phyloP scores from a whole-genome alignment of 2,329 filamentous ascomycete species.

The Chalaropsis thielavioides region DNA sequence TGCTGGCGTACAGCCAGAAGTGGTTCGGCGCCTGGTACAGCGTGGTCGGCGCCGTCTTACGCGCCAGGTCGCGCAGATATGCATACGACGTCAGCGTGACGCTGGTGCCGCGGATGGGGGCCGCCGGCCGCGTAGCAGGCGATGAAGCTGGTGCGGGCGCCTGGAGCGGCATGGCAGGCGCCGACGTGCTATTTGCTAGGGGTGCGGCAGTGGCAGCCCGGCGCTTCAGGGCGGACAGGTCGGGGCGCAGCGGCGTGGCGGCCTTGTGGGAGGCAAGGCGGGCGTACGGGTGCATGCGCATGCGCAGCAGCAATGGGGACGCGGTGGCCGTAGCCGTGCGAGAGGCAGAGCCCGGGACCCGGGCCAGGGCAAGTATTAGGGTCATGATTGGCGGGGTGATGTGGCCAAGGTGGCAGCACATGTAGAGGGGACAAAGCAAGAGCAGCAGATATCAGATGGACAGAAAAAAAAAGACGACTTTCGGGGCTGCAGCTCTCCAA shows the following conservation, averaged over 20 bases:
- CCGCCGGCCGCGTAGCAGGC: slow-evolving; percentile 1
- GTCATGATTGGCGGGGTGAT: slow-evolving; percentile 7
- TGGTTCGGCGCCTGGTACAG: slow-evolving; percentile 54
- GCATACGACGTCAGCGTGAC: slow-evolving; percentile 24
- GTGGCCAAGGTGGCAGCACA: neutral
- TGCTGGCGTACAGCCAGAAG: slow-evolving; percentile 45
- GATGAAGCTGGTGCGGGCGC: no score
- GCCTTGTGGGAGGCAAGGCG: slow-evolving; percentile 13
- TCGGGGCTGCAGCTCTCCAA: neutral
- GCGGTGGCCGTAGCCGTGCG: neutral
- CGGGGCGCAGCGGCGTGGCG: slow-evolving; percentile 4
- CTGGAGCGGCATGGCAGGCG: neutral
- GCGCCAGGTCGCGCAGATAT: slow-evolving; percentile 42
- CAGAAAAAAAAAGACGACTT: neutral
- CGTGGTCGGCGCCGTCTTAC: slow-evolving; percentile 39
- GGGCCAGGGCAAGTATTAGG: slow-evolving; percentile 5
- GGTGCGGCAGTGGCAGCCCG: neutral
- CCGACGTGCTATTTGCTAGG: slow-evolving; percentile 5
- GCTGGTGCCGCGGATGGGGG: slow-evolving; percentile 17
- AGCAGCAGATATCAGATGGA: neutral
- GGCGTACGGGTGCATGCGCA: slow-evolving; percentile 1
- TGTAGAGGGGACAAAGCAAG: neutral
- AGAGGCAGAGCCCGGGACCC: slow-evolving; percentile 1
- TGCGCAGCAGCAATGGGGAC: neutral
- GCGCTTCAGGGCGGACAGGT: slow-evolving; percentile 17